These are phyloP conservation scores for Hordeum pubiflorum DNA, from an alignment of 202 grass and related monocot species.

Conservation along the genomic window DNA sequence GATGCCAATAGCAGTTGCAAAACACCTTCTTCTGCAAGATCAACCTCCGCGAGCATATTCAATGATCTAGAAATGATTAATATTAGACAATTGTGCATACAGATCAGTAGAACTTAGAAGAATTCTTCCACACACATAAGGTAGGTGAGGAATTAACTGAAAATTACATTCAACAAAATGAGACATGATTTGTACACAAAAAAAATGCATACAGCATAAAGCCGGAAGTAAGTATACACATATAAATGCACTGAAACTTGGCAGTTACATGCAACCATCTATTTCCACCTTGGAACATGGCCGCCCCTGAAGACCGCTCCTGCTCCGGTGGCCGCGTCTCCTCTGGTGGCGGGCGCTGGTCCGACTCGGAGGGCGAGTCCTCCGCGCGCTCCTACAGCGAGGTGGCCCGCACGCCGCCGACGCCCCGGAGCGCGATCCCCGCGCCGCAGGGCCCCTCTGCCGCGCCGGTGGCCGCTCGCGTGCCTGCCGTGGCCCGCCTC, in stretches of 20 bases:
- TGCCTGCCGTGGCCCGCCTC: too few relatives aligned
- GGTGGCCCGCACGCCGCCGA: too few relatives aligned
- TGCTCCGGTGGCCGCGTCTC: too few relatives aligned
- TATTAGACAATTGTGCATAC: conserved; percentile 26
- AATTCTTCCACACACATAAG: neutral
- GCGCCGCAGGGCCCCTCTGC: too few relatives aligned
- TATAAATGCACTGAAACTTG: neutral
- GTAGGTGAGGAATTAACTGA: neutral
- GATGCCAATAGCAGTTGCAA: conserved; percentile 73
- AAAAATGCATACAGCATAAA: neutral
- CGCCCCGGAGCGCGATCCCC: too few relatives aligned
- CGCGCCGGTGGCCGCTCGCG: too few relatives aligned
- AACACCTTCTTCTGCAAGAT: conserved; percentile 95
- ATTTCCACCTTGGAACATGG: neutral
- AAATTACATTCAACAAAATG: neutral
- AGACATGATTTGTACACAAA: neutral
- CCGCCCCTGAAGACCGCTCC: too few relatives aligned
- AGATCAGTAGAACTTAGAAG: conserved; percentile 9
- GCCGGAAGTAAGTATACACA: neutral
- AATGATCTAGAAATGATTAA: conserved; percentile 57
- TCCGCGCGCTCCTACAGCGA: too few relatives aligned
- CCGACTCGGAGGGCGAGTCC: too few relatives aligned
- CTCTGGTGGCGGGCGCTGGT: too few relatives aligned
- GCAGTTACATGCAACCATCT: neutral
- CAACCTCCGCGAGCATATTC: conserved; percentile 73